Percentiles rank a stretch among this genome's conserved stretches.
Conservation (phyloP, 2,329 filamentous ascomycete species). For the Monosporascus sp. region DNA sequence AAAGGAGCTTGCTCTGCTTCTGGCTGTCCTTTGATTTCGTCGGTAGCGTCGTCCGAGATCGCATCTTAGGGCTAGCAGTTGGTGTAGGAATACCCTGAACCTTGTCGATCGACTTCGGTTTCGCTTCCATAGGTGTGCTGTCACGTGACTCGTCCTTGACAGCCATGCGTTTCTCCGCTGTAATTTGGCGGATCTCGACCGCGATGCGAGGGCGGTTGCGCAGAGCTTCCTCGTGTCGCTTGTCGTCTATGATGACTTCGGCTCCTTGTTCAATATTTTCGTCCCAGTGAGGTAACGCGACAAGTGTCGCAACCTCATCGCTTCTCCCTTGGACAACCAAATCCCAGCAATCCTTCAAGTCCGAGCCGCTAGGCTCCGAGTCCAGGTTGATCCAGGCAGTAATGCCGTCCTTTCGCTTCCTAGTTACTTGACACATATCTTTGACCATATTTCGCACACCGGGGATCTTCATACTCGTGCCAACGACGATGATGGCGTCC, state of each 20-base stretch:
- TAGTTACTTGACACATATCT: slow-evolving; percentile 84
- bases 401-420: slow-evolving; percentile 74
- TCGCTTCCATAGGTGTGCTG: slow-evolving; percentile 23
- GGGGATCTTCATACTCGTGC: slow-evolving; percentile 91
- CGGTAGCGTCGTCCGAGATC: slow-evolving; percentile 29
- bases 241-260: slow-evolving; percentile 39
- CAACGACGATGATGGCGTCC: slow-evolving; percentile 90
- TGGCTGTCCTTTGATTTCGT: slow-evolving; percentile 35
- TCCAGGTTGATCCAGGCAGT: slow-evolving; percentile 95
- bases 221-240: slow-evolving; percentile 38
- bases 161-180: slow-evolving; percentile 9
- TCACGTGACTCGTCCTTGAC: slow-evolving; percentile 20
- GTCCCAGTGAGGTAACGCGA: slow-evolving; percentile 57
- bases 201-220: slow-evolving; percentile 32
- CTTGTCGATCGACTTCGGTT: slow-evolving; percentile 36
- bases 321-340: slow-evolving; percentile 81
- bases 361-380: slow-evolving; percentile 71
- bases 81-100: slow-evolving; percentile 53
- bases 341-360: slow-evolving; percentile 92
- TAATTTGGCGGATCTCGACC: slow-evolving; percentile 35
- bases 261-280: slow-evolving; percentile 45
- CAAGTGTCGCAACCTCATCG: slow-evolving; percentile 77
- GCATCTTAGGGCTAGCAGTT: slow-evolving; percentile 48
- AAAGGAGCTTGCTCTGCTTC: slow-evolving; percentile 49
- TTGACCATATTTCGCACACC: slow-evolving; percentile 85